Percentiles rank a stretch among this genome's conserved stretches.
Conservation (phyloP, 176 grass and related monocot species). For the Lolium multiflorum region DNA sequence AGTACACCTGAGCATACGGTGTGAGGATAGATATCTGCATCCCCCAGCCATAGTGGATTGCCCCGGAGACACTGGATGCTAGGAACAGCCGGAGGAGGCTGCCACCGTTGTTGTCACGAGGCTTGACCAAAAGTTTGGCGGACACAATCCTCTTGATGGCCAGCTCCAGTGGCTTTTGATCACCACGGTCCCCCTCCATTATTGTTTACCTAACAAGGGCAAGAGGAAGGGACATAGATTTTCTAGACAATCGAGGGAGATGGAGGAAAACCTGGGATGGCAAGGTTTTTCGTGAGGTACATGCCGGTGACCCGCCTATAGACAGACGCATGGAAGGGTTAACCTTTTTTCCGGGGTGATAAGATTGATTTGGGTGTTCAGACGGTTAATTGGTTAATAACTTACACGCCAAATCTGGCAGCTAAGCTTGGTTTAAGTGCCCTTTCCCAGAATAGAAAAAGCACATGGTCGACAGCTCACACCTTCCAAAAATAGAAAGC, state of each 20-base stretch:
- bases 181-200: background rate
- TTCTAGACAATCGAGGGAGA: background rate
- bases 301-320: background rate
- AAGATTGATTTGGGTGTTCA: background rate
- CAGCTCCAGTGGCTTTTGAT: background rate
- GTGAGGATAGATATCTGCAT: background rate
- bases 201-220: background rate
- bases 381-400: background rate
- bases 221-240: background rate
- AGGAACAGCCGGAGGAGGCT: background rate
- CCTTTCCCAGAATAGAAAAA: too few species aligned
- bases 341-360: background rate
- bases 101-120: background rate
- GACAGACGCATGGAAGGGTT: background rate
- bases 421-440: background rate
- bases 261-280: background rate
- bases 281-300: background rate
- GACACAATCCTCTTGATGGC: background rate
- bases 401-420: background rate
- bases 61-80: background rate
- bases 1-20: background rate
- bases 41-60: background rate
- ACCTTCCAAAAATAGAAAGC: too few species aligned
- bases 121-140: background rate
- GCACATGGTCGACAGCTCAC: too few species aligned